A percentile compares a stretch with the other conserved stretches of the same genome.
Evolutionary conservation across 176 grass and related monocot species (phyloP).

Genomic region (Juncus effusus): DNA sequence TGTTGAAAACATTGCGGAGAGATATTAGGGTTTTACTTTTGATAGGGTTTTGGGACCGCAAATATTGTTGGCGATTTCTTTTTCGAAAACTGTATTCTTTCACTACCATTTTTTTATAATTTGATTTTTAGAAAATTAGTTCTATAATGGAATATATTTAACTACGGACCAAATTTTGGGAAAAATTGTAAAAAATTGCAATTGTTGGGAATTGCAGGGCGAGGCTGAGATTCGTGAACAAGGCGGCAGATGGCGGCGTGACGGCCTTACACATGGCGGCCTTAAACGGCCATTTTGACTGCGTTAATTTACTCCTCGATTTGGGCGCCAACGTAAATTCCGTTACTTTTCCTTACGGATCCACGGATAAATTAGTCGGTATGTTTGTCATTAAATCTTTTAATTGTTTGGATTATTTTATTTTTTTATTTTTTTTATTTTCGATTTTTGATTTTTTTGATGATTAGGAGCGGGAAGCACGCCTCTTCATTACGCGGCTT

Average conservation of each 20-base stretch:
- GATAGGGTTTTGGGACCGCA: background rate
- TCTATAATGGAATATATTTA: too few relatives aligned
- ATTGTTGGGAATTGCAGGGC: constrained; percentile 37
- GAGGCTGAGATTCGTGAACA: constrained; percentile 74
- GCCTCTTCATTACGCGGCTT: constrained; percentile 85
- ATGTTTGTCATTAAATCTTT: constrained; percentile 35
- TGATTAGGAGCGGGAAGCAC: constrained; percentile 85
- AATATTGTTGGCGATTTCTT: background rate
- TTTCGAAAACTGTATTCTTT: too few relatives aligned
- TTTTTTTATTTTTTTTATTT: constrained; percentile 2
- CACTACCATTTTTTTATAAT: too few relatives aligned
- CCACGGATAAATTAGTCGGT: constrained; percentile 69
- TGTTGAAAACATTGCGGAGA: too few relatives aligned
- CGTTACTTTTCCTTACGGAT: constrained; percentile 82
- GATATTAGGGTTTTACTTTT: background rate
- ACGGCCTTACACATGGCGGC: constrained; percentile 88
- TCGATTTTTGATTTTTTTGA: background rate
- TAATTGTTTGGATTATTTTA: constrained; percentile 17
- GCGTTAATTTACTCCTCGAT: constrained; percentile 84
- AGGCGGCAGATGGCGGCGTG: constrained; percentile 80
- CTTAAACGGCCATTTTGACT: constrained; percentile 72
- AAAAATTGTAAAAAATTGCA: too few relatives aligned
- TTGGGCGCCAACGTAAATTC: constrained; percentile 73
- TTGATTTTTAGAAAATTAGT: too few relatives aligned
- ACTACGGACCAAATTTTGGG: too few relatives aligned